Percentiles rank a stretch among this genome's conserved stretches.
phyloP scores from a whole-genome alignment of 2,329 filamentous ascomycete genomes.

The Seiridium cupressi region DNA sequence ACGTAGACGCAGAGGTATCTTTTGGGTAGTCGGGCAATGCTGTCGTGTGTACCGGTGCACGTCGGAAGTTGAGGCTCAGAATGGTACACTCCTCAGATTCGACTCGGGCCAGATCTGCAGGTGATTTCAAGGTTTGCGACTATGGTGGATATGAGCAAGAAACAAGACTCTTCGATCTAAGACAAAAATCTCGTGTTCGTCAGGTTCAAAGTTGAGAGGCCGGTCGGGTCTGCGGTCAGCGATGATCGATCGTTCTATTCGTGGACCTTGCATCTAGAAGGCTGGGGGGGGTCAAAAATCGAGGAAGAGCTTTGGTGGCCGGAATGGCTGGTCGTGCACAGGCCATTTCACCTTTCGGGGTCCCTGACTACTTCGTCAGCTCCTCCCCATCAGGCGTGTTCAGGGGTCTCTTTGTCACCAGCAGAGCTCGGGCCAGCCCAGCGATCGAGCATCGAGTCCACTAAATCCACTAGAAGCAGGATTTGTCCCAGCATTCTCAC shows the following conservation, averaged over 20 bases:
- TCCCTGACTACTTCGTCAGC: neutral
- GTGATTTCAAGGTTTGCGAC: neutral
- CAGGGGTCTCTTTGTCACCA: neutral
- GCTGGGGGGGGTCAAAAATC: neutral
- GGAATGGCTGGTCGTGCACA: slow-evolving; percentile 1
- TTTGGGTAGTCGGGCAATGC: no score
- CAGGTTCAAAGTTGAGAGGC: neutral
- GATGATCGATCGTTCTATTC: neutral
- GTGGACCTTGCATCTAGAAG: neutral
- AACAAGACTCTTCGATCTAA: neutral
- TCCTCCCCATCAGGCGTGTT: neutral
- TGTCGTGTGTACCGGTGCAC: neutral
- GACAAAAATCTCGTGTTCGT: neutral
- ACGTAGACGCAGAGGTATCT: no score
- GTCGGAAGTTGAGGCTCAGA: neutral
- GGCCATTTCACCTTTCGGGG: neutral
- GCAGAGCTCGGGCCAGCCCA: neutral
- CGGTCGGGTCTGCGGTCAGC: neutral
- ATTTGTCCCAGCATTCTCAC: neutral
- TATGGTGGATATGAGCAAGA: neutral
- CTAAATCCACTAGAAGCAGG: neutral
- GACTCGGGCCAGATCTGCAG: neutral
- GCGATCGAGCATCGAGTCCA: neutral
- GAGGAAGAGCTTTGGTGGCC: neutral
- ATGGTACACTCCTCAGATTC: neutral